Evolutionary conservation across 768 basidiomycete species (phyloP).

Genomic region (Hericium rajendrae): DNA sequence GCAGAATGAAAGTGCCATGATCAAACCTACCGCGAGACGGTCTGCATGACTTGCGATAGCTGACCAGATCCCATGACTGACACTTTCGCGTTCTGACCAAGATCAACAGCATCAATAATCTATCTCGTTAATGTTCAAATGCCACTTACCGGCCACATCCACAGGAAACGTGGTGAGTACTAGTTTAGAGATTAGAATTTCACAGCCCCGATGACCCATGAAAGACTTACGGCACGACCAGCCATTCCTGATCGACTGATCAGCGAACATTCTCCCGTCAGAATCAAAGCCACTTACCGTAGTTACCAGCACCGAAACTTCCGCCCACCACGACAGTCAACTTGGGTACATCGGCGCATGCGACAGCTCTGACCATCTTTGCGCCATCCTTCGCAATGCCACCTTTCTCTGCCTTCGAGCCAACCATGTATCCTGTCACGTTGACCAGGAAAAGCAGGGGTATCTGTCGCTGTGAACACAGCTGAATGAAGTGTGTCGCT

Average conservation of each 20-base stretch:
- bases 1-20: not conserved
- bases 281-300: constrained; percentile 42
- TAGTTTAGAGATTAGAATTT: constrained; percentile 20
- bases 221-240: constrained; percentile 66
- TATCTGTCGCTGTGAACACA: constrained; percentile 86
- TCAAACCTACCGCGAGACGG: constrained; percentile 63
- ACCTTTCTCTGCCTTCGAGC: constrained; percentile 87
- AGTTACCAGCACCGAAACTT: constrained; percentile 92
- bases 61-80: constrained; percentile 95
- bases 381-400: constrained; percentile 95
- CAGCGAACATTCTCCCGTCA: constrained; percentile 3
- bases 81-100: constrained; percentile 71
- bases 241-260: constrained; percentile 61
- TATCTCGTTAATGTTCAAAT: not conserved
- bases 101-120: not conserved
- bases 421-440: constrained; percentile 98
- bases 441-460: constrained; percentile 92
- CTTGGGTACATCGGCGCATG: constrained; percentile 91
- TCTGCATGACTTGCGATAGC: constrained; percentile 86
- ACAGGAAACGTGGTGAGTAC: constrained; percentile 92
- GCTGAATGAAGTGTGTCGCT: constrained; percentile 90
- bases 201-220: not conserved
- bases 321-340: constrained; percentile 89
- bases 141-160: constrained; percentile 90
- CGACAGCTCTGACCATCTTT: constrained; percentile 95